A percentile compares a stretch with the other conserved stretches of the same genome.
These are phyloP conservation scores for Entomortierella beljakovae DNA, from an alignment of 192 early-diverging fungal genomes.

Conservation along the genomic window DNA sequence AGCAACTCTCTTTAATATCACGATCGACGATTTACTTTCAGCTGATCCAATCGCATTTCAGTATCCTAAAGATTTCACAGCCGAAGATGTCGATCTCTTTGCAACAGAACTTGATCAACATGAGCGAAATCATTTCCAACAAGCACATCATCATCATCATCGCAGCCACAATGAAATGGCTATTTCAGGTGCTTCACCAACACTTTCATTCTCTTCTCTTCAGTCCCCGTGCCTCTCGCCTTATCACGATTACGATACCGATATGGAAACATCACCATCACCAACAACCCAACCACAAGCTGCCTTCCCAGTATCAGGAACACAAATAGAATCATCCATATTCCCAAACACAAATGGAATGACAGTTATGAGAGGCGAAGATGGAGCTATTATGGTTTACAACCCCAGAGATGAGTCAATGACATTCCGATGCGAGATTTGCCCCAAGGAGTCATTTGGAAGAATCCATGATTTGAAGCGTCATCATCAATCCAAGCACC, in stretches of 20 bases:
- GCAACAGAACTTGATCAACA: not conserved
- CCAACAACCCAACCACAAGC: not conserved
- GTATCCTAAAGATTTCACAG: not conserved
- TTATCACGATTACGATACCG: not conserved
- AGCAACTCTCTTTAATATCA: conserved; percentile 23
- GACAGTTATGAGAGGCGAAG: conserved; percentile 32
- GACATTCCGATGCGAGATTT: conserved; percentile 40
- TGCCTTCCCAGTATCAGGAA: not conserved
- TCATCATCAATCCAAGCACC: conserved; percentile 37
- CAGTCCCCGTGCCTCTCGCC: conserved; percentile 1
- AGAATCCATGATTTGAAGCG: conserved; percentile 41
- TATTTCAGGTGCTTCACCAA: not conserved
- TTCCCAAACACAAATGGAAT: conserved; percentile 1
- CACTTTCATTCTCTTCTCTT: not conserved
- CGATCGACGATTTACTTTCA: conserved; percentile 27
- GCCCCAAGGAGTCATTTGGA: conserved; percentile 28
- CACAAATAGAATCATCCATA: not conserved
- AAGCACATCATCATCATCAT: conserved; percentile 1
- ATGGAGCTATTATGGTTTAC: conserved; percentile 37
- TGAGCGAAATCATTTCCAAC: not conserved
- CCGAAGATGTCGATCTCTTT: conserved; percentile 21
- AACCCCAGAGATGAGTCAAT: conserved; percentile 13
- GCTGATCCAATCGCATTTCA: not conserved
- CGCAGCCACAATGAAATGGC: not conserved
- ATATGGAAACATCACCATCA: not conserved